Evolutionary conservation across 2,329 filamentous ascomycete species (phyloP).

Genomic region (Daldinia eschscholtzii): DNA sequence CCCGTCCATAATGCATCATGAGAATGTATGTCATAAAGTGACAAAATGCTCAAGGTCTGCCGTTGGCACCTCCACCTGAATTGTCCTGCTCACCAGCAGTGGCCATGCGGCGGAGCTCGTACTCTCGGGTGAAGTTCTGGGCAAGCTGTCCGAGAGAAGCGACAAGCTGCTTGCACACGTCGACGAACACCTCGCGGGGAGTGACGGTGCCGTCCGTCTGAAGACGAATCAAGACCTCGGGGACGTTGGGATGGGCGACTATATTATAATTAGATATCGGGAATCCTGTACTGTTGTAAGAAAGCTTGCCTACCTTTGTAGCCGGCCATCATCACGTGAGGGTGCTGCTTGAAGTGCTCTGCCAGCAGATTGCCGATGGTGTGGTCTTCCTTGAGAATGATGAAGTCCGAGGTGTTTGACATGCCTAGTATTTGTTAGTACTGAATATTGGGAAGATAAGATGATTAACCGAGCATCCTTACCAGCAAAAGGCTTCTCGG

Average conservation of each 20-base stretch:
- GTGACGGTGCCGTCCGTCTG: conserved; percentile 91
- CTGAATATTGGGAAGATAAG: background rate
- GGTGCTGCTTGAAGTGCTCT: conserved; percentile 85
- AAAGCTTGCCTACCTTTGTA: conserved; percentile 77
- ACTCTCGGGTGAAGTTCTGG: conserved; percentile 92
- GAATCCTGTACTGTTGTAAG: conserved; percentile 55
- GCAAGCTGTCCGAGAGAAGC: conserved; percentile 83
- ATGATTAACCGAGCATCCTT: conserved; percentile 55
- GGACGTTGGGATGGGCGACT: conserved; percentile 72
- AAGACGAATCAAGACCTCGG: conserved; percentile 78
- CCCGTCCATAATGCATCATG: conserved; percentile 30
- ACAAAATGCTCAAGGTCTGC: conserved; percentile 42
- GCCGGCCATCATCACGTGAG: conserved; percentile 88
- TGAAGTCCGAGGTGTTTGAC: conserved; percentile 94
- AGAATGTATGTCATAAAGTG: conserved; percentile 21
- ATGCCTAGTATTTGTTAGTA: conserved; percentile 70
- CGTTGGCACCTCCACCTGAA: conserved; percentile 45
- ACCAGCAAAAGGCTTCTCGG: conserved; percentile 90
- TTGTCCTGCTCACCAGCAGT: conserved; percentile 70
- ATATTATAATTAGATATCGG: conserved; percentile 43
- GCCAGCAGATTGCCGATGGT: conserved; percentile 92
- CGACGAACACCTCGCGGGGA: conserved; percentile 88
- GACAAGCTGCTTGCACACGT: conserved; percentile 85
- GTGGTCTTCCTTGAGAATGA: conserved; percentile 96
- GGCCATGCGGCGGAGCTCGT: conserved; percentile 88